Evolutionary conservation across 139 green algal species (phyloP), one percentile per base, ranked within the genome.

Genomic region (Klebsormidium nitens): DNA sequence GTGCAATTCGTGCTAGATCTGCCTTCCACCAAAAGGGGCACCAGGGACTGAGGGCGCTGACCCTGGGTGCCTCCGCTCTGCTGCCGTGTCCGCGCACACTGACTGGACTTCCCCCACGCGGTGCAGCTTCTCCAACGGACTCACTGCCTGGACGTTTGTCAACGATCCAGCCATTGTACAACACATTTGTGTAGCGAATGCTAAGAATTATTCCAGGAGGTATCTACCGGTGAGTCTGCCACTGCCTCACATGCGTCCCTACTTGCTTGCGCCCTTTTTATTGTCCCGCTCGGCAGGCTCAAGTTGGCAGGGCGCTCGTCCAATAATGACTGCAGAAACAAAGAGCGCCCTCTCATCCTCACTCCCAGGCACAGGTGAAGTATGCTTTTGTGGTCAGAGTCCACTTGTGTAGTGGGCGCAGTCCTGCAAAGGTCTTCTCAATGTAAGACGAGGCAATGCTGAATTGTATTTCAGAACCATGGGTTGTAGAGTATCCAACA

Each of bases 221-320:
- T 89, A 86, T 75, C 77, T 89, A 46, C 85, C 84, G 4, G 62
- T 69, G n/a, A n/a, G n/a, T n/a, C n/a, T n/a, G n/a, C n/a, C n/a
- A 57, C 28, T 34, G 23, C 0, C 60, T 32, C 42, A 49, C 42
- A 8, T 49, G 42, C 3, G 2, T 0, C 14, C 23, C 2, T 28
- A 6, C 58, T 42, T 46, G 23, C 36, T 66, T 40, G 5, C 5
- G 8, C 5, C 8, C 5, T 61, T 28, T 71, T 23, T 40, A 5
- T 19, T 44, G 19, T 6, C 28, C 17, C 42, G 8, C 14, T 49
- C 42, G 8, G 11, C 5, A 37, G 19, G 39, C 5, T 63, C 19
- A 6, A 34, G 39, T 59, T 29, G 14, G 28, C 52, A 61, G 6
- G 28, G 6, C 8, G 6, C 26, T 61, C 28, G 17, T 11, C 52